phyloP scores from a whole-genome alignment of 768 basidiomycete genomes.

The Termitomyces sp. region DNA sequence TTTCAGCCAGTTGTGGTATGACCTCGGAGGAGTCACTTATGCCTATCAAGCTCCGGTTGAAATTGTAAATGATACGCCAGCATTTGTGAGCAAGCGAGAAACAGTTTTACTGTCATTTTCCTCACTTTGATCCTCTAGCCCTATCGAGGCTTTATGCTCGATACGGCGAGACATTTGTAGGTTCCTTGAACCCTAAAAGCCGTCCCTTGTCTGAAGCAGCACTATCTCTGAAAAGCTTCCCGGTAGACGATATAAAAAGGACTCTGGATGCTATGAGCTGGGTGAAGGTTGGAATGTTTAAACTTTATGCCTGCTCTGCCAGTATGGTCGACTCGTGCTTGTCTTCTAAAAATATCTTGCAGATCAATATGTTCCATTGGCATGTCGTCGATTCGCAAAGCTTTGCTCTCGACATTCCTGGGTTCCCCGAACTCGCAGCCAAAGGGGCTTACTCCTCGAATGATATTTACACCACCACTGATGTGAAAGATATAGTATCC shows the following conservation, averaged over 20 bases:
- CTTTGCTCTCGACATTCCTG: conserved; percentile 64
- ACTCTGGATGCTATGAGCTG: conserved; percentile 75
- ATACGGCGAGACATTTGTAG: conserved; percentile 76
- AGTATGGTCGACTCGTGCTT: conserved; percentile 27
- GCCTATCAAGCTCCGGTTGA: conserved; percentile 51
- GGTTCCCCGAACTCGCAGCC: conserved; percentile 56
- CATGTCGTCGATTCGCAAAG: conserved; percentile 79
- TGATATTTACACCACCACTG: conserved; percentile 48
- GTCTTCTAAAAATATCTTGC: conserved; percentile 16
- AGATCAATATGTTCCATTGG: conserved; percentile 80
- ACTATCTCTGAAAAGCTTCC: conserved; percentile 38
- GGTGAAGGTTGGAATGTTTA: conserved; percentile 48
- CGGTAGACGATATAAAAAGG: conserved; percentile 59
- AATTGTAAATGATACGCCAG: conserved; percentile 57
- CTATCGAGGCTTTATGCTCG: conserved; percentile 76
- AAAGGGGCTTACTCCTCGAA: conserved; percentile 64
- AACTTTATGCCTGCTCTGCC: conserved; percentile 42
- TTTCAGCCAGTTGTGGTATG: conserved; percentile 70
- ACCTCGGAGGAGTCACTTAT: conserved; percentile 43
- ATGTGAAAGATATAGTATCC: conserved; percentile 54
- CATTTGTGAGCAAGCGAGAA: conserved; percentile 47
- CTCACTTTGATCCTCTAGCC: conserved; percentile 36
- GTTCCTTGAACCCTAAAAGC: conserved; percentile 18
- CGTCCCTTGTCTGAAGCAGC: background rate
- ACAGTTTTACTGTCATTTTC: background rate